Conservation (phyloP, 2,329 filamentous ascomycete species). For the Ceratocystis colombiana region DNA sequence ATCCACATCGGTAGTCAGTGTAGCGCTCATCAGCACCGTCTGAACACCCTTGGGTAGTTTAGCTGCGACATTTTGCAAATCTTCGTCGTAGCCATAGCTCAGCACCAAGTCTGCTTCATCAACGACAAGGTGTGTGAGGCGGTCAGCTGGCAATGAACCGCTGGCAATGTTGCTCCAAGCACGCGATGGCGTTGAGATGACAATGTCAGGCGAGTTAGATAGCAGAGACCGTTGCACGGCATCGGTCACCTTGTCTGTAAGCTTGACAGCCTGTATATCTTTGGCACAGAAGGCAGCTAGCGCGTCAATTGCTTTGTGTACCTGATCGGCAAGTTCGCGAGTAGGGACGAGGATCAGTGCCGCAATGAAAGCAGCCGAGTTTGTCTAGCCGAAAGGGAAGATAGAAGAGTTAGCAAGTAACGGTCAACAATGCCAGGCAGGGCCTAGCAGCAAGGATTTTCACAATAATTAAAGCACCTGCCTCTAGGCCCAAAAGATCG, state of each 20-base stretch:
- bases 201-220: constrained; percentile 74
- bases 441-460: not conserved
- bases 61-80: constrained; percentile 68
- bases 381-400: constrained; percentile 31
- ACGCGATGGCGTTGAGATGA: constrained; percentile 82
- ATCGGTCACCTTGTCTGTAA: constrained; percentile 83
- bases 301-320: constrained; percentile 64
- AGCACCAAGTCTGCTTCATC: constrained; percentile 92
- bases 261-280: constrained; percentile 69
- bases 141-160: constrained; percentile 54
- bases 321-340: constrained; percentile 85
- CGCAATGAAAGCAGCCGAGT: constrained; percentile 48
- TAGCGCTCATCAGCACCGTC: constrained; percentile 88
- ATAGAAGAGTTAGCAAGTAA: constrained; percentile 22
- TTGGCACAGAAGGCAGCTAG: constrained; percentile 78
- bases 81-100: constrained; percentile 88
- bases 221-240: constrained; percentile 80
- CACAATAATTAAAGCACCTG: not conserved
- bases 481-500: not conserved
- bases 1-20: constrained; percentile 77
- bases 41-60: constrained; percentile 76
- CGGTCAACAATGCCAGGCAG: no score
- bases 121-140: constrained; percentile 68
- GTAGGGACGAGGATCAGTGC: constrained; percentile 90
- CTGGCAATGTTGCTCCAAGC: constrained; percentile 63